These are phyloP conservation scores for Lactarius sanguifluus DNA, from an alignment of 768 basidiomycete genomes.

Conservation along the genomic window DNA sequence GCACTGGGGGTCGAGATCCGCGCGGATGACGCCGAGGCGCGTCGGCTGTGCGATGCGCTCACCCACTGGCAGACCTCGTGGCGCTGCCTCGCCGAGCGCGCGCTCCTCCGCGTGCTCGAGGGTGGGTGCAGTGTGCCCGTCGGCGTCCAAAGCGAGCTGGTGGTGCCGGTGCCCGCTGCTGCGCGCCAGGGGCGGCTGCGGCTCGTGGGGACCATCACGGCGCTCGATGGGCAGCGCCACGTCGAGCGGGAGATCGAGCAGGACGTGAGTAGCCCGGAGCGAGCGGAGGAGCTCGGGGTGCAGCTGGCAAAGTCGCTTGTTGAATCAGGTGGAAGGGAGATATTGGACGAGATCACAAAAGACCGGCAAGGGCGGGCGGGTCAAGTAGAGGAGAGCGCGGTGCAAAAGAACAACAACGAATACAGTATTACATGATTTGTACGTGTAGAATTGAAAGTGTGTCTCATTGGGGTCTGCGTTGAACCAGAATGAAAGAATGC, in stretches of 20 bases:
- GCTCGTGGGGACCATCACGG: constrained; percentile 82
- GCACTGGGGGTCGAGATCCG: constrained; percentile 88
- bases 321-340: constrained; percentile 67
- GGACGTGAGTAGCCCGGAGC: constrained; percentile 49
- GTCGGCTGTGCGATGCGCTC: constrained; percentile 61
- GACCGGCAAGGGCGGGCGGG: constrained; percentile 52
- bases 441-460: constrained; percentile 18
- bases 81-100: constrained; percentile 81
- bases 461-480: constrained; percentile 28
- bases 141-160: constrained; percentile 63
- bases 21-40: constrained; percentile 56
- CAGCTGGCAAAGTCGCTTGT: constrained; percentile 64
- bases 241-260: constrained; percentile 63
- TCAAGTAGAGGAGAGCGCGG: constrained; percentile 39
- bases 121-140: constrained; percentile 98
- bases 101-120: constrained; percentile 84
- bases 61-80: constrained; percentile 79
- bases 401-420: constrained; percentile 17
- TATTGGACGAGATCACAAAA: constrained; percentile 80
- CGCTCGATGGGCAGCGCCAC: constrained; percentile 69
- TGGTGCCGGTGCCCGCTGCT: background rate
- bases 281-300: constrained; percentile 69
- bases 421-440: background rate
- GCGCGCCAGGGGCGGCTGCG: constrained; percentile 42
- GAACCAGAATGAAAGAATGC: constrained; percentile 21